These are phyloP conservation scores for Psilocybe cyanescens DNA, from an alignment of 768 basidiomycete species.

Conservation along the genomic window DNA sequence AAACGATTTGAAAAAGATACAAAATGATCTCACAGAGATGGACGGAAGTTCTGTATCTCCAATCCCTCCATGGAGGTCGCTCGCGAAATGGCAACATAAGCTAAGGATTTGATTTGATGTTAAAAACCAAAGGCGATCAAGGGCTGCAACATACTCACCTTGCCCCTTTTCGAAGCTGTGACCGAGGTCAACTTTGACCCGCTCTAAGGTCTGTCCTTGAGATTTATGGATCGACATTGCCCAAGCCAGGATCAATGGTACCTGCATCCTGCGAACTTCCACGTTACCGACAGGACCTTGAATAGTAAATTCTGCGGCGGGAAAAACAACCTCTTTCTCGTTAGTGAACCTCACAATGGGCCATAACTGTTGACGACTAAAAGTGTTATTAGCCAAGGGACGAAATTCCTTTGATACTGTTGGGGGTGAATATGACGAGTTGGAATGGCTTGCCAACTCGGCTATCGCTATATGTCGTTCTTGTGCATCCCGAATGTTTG, in stretches of 20 bases:
- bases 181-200: constrained; percentile 78
- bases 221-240: constrained; percentile 87
- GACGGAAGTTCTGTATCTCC: constrained; percentile 65
- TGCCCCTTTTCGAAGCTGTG: constrained; percentile 79
- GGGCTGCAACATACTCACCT: constrained; percentile 41
- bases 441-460: constrained; percentile 9
- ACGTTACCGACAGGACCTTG: constrained; percentile 55
- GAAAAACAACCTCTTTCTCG: constrained; percentile 49
- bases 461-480: constrained; percentile 39
- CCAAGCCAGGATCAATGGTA: constrained; percentile 69
- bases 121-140: neutral
- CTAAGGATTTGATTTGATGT: constrained; percentile 29
- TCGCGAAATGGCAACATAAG: constrained; percentile 73
- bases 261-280: constrained; percentile 66
- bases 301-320: constrained; percentile 59
- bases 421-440: neutral
- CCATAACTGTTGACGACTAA: constrained; percentile 42
- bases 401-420: constrained; percentile 3
- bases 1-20: neutral
- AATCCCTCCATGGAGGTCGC: constrained; percentile 66
- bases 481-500: constrained; percentile 51
- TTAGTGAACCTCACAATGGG: constrained; percentile 64
- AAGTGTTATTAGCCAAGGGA: constrained; percentile 27
- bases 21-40: constrained; percentile 48
- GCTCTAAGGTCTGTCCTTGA: constrained; percentile 83